Evolutionary conservation across 257 asterid species (phyloP).

Genomic region (Plantago ovata): DNA sequence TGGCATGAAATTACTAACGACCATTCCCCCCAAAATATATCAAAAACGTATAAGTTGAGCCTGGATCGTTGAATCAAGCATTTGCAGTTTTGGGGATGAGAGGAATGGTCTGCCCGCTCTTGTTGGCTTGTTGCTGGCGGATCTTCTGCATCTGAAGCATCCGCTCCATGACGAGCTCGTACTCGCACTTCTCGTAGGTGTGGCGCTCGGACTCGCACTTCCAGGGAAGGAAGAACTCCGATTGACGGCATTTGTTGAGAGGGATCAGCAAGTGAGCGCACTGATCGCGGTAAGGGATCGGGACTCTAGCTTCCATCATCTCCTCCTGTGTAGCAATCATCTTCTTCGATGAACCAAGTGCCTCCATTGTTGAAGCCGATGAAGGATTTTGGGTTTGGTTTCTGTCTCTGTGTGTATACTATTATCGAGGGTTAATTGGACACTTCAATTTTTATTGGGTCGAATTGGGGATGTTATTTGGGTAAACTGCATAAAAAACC

Average conservation of each 20-base stretch:
- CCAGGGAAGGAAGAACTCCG: slow-evolving; percentile 92
- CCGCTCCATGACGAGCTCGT: slow-evolving; percentile 97
- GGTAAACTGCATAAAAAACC: no score
- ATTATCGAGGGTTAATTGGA: no score
- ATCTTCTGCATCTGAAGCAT: slow-evolving; percentile 99
- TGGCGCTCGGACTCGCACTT: slow-evolving; percentile 86
- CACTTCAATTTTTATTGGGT: no score
- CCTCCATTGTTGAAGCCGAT: slow-evolving; percentile 49
- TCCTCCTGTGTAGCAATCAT: slow-evolving; percentile 91
- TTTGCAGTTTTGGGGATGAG: slow-evolving; percentile 78
- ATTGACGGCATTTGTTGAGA: slow-evolving; percentile 80
- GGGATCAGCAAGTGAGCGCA: slow-evolving; percentile 95
- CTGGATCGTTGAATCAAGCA: slow-evolving; percentile 39
- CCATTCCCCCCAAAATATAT: no score
- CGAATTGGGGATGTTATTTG: no score
- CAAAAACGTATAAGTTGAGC: no score
- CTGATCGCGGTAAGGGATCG: slow-evolving; percentile 79
- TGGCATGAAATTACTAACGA: no score
- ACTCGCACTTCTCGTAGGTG: slow-evolving; percentile 80
- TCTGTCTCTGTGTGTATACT: no score
- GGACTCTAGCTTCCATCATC: slow-evolving; percentile 78
- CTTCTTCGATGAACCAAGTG: slow-evolving; percentile 89
- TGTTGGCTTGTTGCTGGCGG: slow-evolving; percentile 72
- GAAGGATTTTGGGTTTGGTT: no score
- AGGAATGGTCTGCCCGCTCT: slow-evolving; percentile 45